Conservation (phyloP, 2,329 filamentous ascomycete species). For the Exophiala lecanii-corni region DNA sequence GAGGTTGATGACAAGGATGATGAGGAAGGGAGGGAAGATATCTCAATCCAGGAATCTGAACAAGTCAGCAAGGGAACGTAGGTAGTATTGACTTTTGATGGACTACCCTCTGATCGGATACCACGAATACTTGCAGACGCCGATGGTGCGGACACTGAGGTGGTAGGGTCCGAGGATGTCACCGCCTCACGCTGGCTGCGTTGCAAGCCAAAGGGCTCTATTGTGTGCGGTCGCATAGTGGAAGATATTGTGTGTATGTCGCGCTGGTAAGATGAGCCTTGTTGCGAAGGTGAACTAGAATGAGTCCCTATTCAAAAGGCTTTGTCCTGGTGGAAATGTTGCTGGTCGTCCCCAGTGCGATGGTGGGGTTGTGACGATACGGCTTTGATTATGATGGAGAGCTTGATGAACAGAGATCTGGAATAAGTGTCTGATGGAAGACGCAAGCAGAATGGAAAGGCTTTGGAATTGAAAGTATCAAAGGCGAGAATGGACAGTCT, state of each 20-base stretch:
- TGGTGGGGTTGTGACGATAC: too few relatives aligned
- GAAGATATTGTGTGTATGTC: too few relatives aligned
- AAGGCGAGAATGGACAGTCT: conserved; percentile 14
- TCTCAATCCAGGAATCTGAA: conserved; percentile 92
- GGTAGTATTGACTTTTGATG: conserved; percentile 10
- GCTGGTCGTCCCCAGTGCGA: too few relatives aligned
- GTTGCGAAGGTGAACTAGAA: too few relatives aligned
- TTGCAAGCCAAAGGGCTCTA: conserved; percentile 18
- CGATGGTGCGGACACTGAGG: conserved; percentile 4
- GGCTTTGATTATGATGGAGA: too few relatives aligned
- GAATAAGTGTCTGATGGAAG: too few relatives aligned
- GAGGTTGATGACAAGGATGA: conserved; percentile 80
- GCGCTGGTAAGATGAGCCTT: too few relatives aligned
- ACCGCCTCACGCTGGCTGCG: conserved; percentile 19
- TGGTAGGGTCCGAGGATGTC: conserved; percentile 7
- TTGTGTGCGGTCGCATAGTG: conserved; percentile 22
- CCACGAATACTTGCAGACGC: conserved; percentile 18
- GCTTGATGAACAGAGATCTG: too few relatives aligned
- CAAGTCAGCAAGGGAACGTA: conserved; percentile 41
- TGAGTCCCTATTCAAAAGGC: too few relatives aligned
- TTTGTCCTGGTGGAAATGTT: too few relatives aligned
- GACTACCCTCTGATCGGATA: conserved; percentile 25
- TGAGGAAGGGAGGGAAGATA: conserved; percentile 86
- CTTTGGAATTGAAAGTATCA: too few relatives aligned
- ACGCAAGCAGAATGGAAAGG: too few relatives aligned